Evolutionary conservation across 441 rosid species (phyloP), one percentile per base, ranked within the genome.

Genomic region (Pelargonium myrrhifolium): DNA sequence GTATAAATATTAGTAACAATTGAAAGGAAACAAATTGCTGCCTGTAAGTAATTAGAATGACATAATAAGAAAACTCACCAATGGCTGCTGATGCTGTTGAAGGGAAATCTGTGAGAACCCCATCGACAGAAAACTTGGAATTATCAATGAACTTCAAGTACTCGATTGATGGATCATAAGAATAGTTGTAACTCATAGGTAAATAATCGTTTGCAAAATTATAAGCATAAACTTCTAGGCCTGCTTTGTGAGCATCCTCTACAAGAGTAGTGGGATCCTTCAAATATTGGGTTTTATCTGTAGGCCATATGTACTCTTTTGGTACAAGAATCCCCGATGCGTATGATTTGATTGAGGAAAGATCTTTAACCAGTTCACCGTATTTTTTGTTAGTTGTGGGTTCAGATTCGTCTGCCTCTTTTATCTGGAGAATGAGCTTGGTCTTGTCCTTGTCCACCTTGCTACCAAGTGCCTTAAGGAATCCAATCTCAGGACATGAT

Each of bases 251-350:
- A 64, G 96, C 99, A 82, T 91, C 96, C 6, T 62, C 18, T 9
- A 93, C 99, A 21, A 93, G 74, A 31, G 83, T 83, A 1, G 93
- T 74, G 14, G 90, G 76, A 1, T 81, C 74, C 42, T 73, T 84
- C 63, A 88, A 72, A 81, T 89, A 91, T 11, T 73, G 75, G 24
- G 78, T 65, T 0, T 77, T 2, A 42, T 74, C 72, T 55, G 88
- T 64, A 15, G 93, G 86, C 86, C 84, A 85, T 67, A 93, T 87
- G 84, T 86, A 91, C 11, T 79, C 82, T 70, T 89, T 93, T 0
- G 97, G 97, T 28, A 89, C 96, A 62, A 81, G 71, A 69, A 91
- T 78, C 28, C 96, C 99, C 0, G 96, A 70, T 12, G 92, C 97
- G 70, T 80, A 82, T 9, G 79, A 64, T 78, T 84, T 88, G 83